These are phyloP conservation scores for Geoglossum cookeanum DNA, from an alignment of 2,329 filamentous ascomycete genomes.

Conservation along the genomic window DNA sequence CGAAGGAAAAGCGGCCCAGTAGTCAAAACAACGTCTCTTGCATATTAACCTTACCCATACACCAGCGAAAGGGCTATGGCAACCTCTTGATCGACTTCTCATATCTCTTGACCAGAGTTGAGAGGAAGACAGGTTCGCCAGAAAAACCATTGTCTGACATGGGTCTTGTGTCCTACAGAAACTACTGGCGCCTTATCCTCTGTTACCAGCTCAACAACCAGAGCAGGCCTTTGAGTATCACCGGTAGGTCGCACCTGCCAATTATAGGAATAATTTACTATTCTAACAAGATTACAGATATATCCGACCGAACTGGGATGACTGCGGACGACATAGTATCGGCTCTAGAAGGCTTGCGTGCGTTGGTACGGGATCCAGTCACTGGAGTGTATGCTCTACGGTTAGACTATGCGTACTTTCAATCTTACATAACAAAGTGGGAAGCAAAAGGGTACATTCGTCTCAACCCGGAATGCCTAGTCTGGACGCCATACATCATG, in stretches of 20 bases:
- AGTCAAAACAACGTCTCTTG: conserved; percentile 96
- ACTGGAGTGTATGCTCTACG: conserved; percentile 81
- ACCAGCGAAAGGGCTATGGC: conserved; percentile 92
- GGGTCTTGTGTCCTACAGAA: conserved; percentile 90
- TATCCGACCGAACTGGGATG: conserved; percentile 83
- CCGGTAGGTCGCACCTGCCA: conserved; percentile 5
- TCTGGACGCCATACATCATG: conserved; percentile 97
- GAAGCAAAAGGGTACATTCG: conserved; percentile 75
- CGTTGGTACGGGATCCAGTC: conserved; percentile 72
- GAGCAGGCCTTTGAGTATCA: conserved; percentile 20
- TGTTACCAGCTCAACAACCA: conserved; percentile 63
- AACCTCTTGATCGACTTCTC: conserved; percentile 97
- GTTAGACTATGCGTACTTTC: conserved; percentile 69
- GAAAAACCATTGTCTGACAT: conserved; percentile 97
- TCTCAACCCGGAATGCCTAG: conserved; percentile 59
- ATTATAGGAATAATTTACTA: no score
- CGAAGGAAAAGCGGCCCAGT: conserved; percentile 88
- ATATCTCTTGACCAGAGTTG: conserved; percentile 81
- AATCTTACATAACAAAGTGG: conserved; percentile 74
- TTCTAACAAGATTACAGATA: conserved; percentile 22
- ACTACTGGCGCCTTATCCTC: conserved; percentile 84
- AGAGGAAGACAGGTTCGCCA: conserved; percentile 84
- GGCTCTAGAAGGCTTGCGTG: conserved; percentile 73
- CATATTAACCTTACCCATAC: conserved; percentile 87
- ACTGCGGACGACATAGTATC: conserved; percentile 93